A percentile compares a stretch with the other conserved stretches of the same genome.
Conservation (phyloP, 306 rosid genomes). For the Hippophae rhamnoides region DNA sequence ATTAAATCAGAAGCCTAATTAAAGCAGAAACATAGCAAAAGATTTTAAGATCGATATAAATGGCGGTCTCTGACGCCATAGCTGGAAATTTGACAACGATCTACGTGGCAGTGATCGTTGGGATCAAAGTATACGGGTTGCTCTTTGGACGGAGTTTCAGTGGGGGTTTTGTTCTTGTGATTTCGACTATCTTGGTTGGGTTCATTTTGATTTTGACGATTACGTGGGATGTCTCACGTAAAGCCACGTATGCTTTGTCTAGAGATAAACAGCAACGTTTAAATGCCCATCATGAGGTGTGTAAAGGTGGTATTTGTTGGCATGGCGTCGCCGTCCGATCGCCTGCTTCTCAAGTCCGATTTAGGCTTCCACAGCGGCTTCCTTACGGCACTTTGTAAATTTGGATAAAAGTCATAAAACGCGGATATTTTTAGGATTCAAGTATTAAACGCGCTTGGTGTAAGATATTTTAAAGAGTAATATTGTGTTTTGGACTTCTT, state of each 20-base stretch:
- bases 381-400: conserved; percentile 21
- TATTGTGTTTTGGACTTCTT: too few species aligned
- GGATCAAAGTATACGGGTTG: conserved; percentile 44
- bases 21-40: too few species aligned
- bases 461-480: too few species aligned
- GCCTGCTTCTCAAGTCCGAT: conserved; percentile 55
- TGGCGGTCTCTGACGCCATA: conserved; percentile 55
- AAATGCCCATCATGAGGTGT: conserved; percentile 22
- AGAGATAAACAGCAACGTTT: conserved; percentile 5
- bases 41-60: too few species aligned
- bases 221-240: conserved; percentile 63
- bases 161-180: conserved; percentile 29
- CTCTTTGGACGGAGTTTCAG: conserved; percentile 34
- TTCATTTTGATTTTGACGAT: conserved; percentile 45
- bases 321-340: conserved; percentile 61
- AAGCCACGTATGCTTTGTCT: conserved; percentile 36
- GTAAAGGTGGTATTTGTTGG: conserved; percentile 89
- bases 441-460: too few species aligned
- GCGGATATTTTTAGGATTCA: too few species aligned
- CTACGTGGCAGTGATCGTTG: conserved; percentile 44
- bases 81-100: conserved; percentile 45
- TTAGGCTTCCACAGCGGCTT: conserved; percentile 50
- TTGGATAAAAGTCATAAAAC: too few species aligned
- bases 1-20: too few species aligned
- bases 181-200: conserved; percentile 44